Evolutionary conservation across 257 asterid species (phyloP).

Genomic region (Euphrasia confusa): DNA sequence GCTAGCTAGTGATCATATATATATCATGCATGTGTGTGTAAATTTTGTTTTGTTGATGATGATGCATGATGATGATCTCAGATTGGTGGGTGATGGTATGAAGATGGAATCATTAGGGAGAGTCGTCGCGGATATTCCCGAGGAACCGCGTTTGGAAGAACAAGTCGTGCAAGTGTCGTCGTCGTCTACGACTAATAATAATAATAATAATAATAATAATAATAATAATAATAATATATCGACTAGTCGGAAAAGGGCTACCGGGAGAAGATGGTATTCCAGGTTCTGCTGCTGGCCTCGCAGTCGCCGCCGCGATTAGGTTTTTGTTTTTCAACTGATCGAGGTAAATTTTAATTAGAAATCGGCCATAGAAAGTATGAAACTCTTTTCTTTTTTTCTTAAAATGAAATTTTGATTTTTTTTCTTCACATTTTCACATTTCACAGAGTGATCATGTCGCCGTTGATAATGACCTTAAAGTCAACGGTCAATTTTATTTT

Average conservation of each 20-base stretch:
- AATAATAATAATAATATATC: background rate
- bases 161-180: constrained; percentile 9
- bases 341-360: background rate
- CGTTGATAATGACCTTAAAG: no score
- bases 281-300: constrained; percentile 39
- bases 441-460: no score
- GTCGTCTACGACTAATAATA: no score
- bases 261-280: constrained; percentile 26
- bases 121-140: constrained; percentile 30
- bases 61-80: constrained; percentile 25
- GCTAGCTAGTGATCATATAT: no score
- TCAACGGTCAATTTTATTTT: no score
- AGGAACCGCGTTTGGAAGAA: constrained; percentile 20
- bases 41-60: constrained; percentile 9
- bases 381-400: background rate
- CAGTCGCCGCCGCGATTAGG: constrained; percentile 24
- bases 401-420: no score
- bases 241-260: constrained; percentile 13
- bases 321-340: background rate
- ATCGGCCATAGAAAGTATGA: no score
- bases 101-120: constrained; percentile 28
- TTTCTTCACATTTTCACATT: no score
- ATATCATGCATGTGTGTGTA: no score
- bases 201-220: background rate
- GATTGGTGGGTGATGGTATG: constrained; percentile 35